Evolutionary conservation across 2,329 filamentous ascomycete species (phyloP), one percentile per base, ranked within the genome.

Genomic region (Hysterium pulicare): DNA sequence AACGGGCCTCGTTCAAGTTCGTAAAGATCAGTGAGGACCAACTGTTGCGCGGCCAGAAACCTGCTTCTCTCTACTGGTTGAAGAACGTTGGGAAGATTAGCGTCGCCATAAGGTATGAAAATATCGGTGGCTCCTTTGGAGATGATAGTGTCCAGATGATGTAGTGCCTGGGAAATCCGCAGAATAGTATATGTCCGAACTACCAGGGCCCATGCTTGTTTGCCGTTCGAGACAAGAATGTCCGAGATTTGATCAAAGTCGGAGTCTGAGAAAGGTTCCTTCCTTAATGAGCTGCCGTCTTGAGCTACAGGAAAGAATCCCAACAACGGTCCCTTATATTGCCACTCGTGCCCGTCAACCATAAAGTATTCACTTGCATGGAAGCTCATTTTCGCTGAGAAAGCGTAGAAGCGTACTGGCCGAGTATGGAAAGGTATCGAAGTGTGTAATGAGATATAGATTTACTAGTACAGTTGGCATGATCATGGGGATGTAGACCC

Each of bases 111-210:
- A 10, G 35, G 35, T 23, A 38, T 38, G 11, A 19, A 21, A 7
- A 38, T 8, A 23, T 38, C 35, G 13, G 35, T 38, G 20, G 16
- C 17, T 9, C 16, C 22, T 13, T 38, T 26, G 9, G 10, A 9
- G 23, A 38, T 23, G 13, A 38, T 23, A 10, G 17, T 8, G 9
- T 21, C 11, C 17, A 38, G 9, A 9, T 21, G 9, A 11, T 21
- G 8, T 19, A 38, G 17, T 21, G 10, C 35, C 16, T 16, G 8
- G 10, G 16, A 8, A 7, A 38, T 10, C 9, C 35, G 35, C 7
- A 38, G 35, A 10, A 38, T 23, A 7, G 35, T 9, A 38, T 38
- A 38, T 10, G 35, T 38, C 10, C 35, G 35, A 10, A 20, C 8
- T 21, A 38, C 8, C 13, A 10, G 8, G 8, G 17, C 11, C 35